phyloP scores from a whole-genome alignment of 2,329 filamentous ascomycete species.

The Pseudogymnoascus verrucosus region DNA sequence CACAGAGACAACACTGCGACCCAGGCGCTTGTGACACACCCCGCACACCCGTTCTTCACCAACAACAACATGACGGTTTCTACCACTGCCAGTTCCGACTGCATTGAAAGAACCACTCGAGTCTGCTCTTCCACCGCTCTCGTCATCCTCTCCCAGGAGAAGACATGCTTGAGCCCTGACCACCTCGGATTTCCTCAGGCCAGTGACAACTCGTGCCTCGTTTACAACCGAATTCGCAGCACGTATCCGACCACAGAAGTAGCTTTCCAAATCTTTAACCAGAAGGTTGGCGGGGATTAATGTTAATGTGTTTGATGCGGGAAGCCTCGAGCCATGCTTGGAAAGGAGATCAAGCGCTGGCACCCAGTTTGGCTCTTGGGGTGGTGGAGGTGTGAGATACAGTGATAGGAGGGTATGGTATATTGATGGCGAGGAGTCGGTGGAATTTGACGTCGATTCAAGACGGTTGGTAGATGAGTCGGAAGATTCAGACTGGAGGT shows the following conservation, averaged over 20 bases:
- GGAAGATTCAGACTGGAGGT: slow-evolving; percentile 50
- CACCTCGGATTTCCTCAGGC: slow-evolving; percentile 69
- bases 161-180: slow-evolving; percentile 68
- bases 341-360: slow-evolving; percentile 84
- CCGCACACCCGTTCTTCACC: slow-evolving; percentile 83
- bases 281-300: slow-evolving; percentile 77
- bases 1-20: slow-evolving; percentile 83
- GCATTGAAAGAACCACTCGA: neutral
- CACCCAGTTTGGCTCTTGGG: slow-evolving; percentile 62
- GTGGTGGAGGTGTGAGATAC: slow-evolving; percentile 73
- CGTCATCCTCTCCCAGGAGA: slow-evolving; percentile 60
- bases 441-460: slow-evolving; percentile 28
- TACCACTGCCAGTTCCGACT: slow-evolving; percentile 45
- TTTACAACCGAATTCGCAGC: slow-evolving; percentile 76
- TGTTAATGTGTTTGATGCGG: slow-evolving; percentile 75
- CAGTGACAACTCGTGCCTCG: slow-evolving; percentile 68
- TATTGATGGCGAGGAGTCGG: slow-evolving; percentile 62
- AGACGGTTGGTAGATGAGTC: slow-evolving; percentile 17
- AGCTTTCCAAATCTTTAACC: slow-evolving; percentile 72
- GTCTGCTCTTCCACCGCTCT: slow-evolving; percentile 36
- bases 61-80: slow-evolving; percentile 67
- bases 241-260: slow-evolving; percentile 86
- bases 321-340: slow-evolving; percentile 83
- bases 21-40: slow-evolving; percentile 88
- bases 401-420: slow-evolving; percentile 87